Evolutionary conservation across 2,329 filamentous ascomycete genomes (phyloP).

Genomic region (Xylaria multiplex): DNA sequence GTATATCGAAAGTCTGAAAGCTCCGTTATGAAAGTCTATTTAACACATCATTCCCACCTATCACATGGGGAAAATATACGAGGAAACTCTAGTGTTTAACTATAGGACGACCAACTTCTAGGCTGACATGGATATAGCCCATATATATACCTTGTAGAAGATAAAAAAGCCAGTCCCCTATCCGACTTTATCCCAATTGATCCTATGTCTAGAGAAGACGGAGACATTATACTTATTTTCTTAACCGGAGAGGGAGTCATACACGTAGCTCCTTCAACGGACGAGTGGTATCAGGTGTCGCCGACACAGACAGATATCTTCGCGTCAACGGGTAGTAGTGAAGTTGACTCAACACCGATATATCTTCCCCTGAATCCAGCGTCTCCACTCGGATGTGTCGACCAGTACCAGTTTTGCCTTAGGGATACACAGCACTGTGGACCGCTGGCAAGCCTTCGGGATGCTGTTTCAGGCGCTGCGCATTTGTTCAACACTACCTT

Average conservation of each 20-base stretch:
- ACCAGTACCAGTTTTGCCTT: slow-evolving; percentile 34
- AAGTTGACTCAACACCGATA: neutral
- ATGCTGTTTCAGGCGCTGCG: slow-evolving; percentile 7
- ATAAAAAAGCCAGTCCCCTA: neutral
- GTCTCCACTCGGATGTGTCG: slow-evolving; percentile 29
- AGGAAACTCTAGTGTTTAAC: neutral
- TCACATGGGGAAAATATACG: no score
- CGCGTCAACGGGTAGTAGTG: neutral
- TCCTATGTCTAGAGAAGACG: slow-evolving; percentile 13
- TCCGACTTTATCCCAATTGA: slow-evolving; percentile 13
- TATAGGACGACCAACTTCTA: neutral
- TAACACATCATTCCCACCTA: no score
- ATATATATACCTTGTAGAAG: neutral
- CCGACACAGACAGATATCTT: neutral
- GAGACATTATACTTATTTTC: slow-evolving; percentile 18
- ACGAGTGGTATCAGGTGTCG: slow-evolving; percentile 27
- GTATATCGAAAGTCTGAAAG: neutral
- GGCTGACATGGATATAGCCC: neutral
- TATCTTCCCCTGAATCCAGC: slow-evolving; percentile 23
- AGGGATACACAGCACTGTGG: slow-evolving; percentile 11
- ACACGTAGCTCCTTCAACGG: slow-evolving; percentile 7
- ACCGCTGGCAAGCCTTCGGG: slow-evolving; percentile 2
- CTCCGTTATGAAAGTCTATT: neutral
- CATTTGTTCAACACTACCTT: slow-evolving; percentile 12
- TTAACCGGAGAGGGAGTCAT: slow-evolving; percentile 20